Conservation (phyloP, 2,329 filamentous ascomycete species). For the Ascochyta clinopodiicola region DNA sequence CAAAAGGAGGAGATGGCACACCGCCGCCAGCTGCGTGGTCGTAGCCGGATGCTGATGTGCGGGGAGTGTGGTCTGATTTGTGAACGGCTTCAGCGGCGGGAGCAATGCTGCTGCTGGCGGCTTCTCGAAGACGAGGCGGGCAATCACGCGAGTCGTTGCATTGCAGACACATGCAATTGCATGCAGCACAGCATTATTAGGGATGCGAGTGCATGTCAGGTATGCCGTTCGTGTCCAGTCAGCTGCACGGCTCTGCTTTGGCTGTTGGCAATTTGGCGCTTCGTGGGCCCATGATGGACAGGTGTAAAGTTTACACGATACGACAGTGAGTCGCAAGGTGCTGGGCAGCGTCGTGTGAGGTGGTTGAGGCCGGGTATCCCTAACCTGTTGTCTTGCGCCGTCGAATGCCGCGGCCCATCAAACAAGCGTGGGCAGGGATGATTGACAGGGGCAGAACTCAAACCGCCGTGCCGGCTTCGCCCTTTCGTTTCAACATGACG, state of each 20-base stretch:
- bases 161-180: conserved; percentile 14
- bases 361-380: conserved; percentile 24
- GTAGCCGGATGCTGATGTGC: conserved; percentile 24
- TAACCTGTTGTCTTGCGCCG: conserved; percentile 23
- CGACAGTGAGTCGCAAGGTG: conserved; percentile 9
- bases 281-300: neutral
- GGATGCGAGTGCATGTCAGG: conserved; percentile 9
- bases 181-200: conserved; percentile 10
- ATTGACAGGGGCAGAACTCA: conserved; percentile 27
- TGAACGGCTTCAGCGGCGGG: conserved; percentile 33
- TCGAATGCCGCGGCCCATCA: conserved; percentile 26
- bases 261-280: neutral
- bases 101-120: conserved; percentile 23
- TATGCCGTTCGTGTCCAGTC: conserved; percentile 1
- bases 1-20: conserved; percentile 34
- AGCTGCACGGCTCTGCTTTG: neutral
- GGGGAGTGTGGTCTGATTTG: conserved; percentile 36
- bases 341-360: conserved; percentile 13
- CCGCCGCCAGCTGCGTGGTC: conserved; percentile 37
- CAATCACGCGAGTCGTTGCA: conserved; percentile 39
- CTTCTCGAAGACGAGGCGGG: conserved; percentile 38
- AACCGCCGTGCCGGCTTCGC: conserved; percentile 37
- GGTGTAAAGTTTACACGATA: conserved; percentile 7
- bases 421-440: conserved; percentile 20
- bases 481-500: conserved; percentile 35